Evolutionary conservation across 345 rosid genomes (phyloP), one percentile per base, ranked within the genome.

Genomic region (Salix arbutifolia): DNA sequence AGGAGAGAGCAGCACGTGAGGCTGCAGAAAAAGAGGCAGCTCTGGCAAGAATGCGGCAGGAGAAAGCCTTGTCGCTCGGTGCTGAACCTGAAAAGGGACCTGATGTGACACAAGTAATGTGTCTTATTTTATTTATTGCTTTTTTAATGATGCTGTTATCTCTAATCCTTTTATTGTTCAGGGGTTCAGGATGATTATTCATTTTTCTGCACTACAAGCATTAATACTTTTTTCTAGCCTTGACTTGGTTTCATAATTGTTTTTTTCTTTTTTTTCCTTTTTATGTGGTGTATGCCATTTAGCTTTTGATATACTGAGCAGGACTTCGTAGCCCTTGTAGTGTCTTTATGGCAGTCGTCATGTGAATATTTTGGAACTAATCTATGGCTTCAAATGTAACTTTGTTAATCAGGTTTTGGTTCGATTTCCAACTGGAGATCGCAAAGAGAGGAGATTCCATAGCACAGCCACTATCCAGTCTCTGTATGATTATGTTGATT

Each of bases 81-180:
- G 86, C 82, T 38, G 98, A 96, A 85, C 97, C 98, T 66, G 97
- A 89, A 73, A 92, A 91, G 81, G 99, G 96, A 79, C 89, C 97
- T 70, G 83, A 87, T 84, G 89, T 92, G 72, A 94, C 97, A n/a
- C 91, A 88, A 78, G 99, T 96, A 89, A 85, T 69, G 60, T 72
- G n/a, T 73, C 64, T 10, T 7, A 1, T 33, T 35, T 33, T 16
- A 6, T 6, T 62, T 37, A 12, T 26, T 23, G 19, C 12, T 50
- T 9, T 18, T 42, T 19, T 21, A 7, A 9, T 44, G 8, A 61
- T n/a, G 23, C 7, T 56, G 26, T 52, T 44, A 13, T 52, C 25
- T 26, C n/a, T n/a, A 2, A n/a, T 21, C 61, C 21, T 58, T 58
- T 58, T 25, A 58, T n/a, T n/a, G 64, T 58, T 58, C 23, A 58